Conservation (phyloP, 2,329 filamentous ascomycete genomes). For the Fusarium albidum region DNA sequence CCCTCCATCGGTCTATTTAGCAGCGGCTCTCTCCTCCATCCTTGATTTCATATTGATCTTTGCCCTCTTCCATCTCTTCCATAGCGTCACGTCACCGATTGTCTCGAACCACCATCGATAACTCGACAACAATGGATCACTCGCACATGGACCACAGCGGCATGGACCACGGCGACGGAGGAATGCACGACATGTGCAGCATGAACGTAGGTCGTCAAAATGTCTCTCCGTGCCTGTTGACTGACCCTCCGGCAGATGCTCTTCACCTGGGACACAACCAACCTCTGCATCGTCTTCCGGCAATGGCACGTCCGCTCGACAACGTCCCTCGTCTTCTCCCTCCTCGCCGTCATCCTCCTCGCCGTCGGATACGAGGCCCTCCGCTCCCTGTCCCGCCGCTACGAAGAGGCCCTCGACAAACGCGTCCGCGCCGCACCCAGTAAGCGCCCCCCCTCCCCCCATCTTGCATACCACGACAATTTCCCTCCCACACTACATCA, state of each 20-base stretch:
- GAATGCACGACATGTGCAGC: conserved; percentile 75
- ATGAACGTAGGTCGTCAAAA: conserved; percentile 78
- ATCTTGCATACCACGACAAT: not conserved
- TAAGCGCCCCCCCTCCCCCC: conserved; percentile 49
- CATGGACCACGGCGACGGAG: conserved; percentile 67
- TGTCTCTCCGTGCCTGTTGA: not conserved
- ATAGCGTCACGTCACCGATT: not conserved
- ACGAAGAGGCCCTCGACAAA: conserved; percentile 68
- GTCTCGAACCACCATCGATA: not conserved
- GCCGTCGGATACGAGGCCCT: conserved; percentile 94
- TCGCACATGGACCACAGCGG: conserved; percentile 53
- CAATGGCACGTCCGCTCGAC: conserved; percentile 86
- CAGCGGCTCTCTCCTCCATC: conserved; percentile 9
- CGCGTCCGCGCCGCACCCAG: conserved; percentile 59
- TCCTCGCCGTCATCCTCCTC: conserved; percentile 82
- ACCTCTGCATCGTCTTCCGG: conserved; percentile 96
- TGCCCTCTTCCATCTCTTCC: not conserved
- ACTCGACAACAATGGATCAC: conserved; percentile 53
- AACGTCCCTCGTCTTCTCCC: conserved; percentile 79
- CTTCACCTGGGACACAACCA: conserved; percentile 93
- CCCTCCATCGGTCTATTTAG: not conserved
- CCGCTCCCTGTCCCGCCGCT: conserved; percentile 77
- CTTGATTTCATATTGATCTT: not conserved
- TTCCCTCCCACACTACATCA: conserved; percentile 3
- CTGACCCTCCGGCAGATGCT: conserved; percentile 76